These are phyloP conservation scores for Sclerotinia minor DNA, from an alignment of 2,329 filamentous ascomycete species.

Conservation along the genomic window DNA sequence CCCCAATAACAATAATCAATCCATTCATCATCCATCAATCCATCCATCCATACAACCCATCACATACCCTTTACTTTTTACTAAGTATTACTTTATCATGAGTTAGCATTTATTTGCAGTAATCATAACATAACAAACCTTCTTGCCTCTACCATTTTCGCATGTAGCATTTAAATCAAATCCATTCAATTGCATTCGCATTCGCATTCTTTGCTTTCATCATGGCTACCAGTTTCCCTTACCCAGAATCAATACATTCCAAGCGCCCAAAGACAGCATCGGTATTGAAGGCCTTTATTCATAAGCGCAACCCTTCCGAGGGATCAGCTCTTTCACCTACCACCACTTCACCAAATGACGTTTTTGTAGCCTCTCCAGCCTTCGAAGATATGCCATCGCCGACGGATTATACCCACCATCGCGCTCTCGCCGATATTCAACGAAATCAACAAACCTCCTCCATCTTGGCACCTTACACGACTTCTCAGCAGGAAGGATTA, in stretches of 20 bases:
- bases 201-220: slow-evolving; percentile 19
- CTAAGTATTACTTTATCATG: not conserved
- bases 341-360: slow-evolving; percentile 29
- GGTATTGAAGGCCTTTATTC: slow-evolving; percentile 41
- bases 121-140: slow-evolving; percentile 2
- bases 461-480: slow-evolving; percentile 45
- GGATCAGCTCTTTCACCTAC: slow-evolving; percentile 35
- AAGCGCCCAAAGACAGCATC: slow-evolving; percentile 40
- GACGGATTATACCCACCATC: slow-evolving; percentile 43
- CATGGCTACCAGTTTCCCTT: slow-evolving; percentile 38
- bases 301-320: slow-evolving; percentile 39
- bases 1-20: too few species aligned
- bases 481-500: slow-evolving; percentile 42
- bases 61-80: not conserved
- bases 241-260: slow-evolving; percentile 35
- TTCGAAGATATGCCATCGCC: slow-evolving; percentile 39
- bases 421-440: slow-evolving; percentile 57
- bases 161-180: slow-evolving; percentile 7
- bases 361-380: slow-evolving; percentile 32
- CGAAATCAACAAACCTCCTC: slow-evolving; percentile 52
- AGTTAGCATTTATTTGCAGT: slow-evolving; percentile 11
- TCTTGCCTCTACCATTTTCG: not conserved
- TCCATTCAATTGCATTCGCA: slow-evolving; percentile 4
- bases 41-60: not conserved
- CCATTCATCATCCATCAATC: not conserved